Percentiles rank a stretch among this genome's conserved stretches.
phyloP scores from a whole-genome alignment of 2,329 filamentous ascomycete species.

The Shiraia bambusicola region DNA sequence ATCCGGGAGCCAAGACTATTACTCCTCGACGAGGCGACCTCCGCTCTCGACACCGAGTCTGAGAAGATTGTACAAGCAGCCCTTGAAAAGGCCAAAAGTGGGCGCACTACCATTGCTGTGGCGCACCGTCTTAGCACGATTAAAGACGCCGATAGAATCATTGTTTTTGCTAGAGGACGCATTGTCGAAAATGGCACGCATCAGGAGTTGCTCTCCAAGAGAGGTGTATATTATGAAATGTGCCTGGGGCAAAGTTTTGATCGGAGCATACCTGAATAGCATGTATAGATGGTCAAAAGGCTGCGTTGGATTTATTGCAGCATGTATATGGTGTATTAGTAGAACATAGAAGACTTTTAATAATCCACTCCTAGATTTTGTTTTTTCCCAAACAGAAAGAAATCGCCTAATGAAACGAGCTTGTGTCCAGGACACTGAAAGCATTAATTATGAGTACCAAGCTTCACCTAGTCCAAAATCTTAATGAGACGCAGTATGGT shows the following conservation, averaged over 20 bases:
- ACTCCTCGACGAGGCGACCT: slow-evolving; percentile 41
- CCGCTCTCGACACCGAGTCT: slow-evolving; percentile 39
- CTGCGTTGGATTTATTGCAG: too few species aligned
- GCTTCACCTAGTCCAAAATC: too few species aligned
- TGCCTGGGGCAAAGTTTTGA: slow-evolving; percentile 48
- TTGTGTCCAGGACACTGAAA: too few species aligned
- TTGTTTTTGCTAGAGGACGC: slow-evolving; percentile 84
- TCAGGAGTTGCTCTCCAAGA: slow-evolving; percentile 41
- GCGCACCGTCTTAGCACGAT: slow-evolving; percentile 91
- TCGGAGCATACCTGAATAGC: slow-evolving; percentile 22
- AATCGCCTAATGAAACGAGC: too few species aligned
- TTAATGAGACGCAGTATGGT: too few species aligned
- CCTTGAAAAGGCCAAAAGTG: slow-evolving; percentile 77
- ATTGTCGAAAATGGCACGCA: slow-evolving; percentile 77
- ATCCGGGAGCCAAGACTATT: slow-evolving; percentile 89
- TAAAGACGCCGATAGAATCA: slow-evolving; percentile 90
- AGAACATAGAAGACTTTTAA: too few species aligned
- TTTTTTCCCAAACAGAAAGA: too few species aligned
- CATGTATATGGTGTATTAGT: background rate
- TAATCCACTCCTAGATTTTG: too few species aligned
- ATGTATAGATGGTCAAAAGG: background rate
- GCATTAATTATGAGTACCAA: too few species aligned
- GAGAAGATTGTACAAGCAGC: slow-evolving; percentile 80
- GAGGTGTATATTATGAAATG: slow-evolving; percentile 50
- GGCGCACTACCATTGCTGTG: slow-evolving; percentile 89